Base-by-base conservation (phyloP, 176 grass and related monocot species). In the Carex scoparia region DNA sequence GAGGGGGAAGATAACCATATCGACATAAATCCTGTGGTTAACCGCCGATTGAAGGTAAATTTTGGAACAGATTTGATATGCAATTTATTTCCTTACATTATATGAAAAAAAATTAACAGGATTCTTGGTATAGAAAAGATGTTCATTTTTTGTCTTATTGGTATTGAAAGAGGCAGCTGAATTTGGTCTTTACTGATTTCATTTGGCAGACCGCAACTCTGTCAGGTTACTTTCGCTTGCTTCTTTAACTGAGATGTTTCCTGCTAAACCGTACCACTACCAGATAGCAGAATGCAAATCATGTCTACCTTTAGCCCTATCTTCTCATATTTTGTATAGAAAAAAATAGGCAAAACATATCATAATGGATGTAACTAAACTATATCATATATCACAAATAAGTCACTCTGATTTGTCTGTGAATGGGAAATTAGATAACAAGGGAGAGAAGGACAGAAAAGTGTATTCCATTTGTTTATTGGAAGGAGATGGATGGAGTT, bases 21-120 rank as follows among this genome's bases (percentile, higher is more conserved):
- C 81, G 96, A 92, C 59, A 95, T 99, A 83, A 90, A 95, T 85
- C 96, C 96, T 5, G 88, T 89, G 0, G 93, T 99, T 62, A 99
- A 99, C 72, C 96, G 88, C 86, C 89, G 96, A 33, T 87, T 99
- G 56, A 99, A 94, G 93, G 96, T 99, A 81, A 71, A 54, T 64
- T 61, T 61, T 66, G 78, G 19, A 8, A 70, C 13, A 38, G 13
- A 40, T 4, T 33, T 86, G 69, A 48, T 3, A 16, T 44, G 35
- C 15, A 40, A 78, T 57, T 72, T 46, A 56, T 78, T 28, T 49
- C 4, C 30, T 56, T 38, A 63, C 23, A n/a, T 46, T 4, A 28
- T 88, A 38, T 35, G 81, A 31, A 71, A 71, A 28, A 57, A 53
- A 23, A 84, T 33, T 35, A 89, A 86, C 14, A 16, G 68, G 79